Evolutionary conservation across 2,329 filamentous ascomycete genomes (phyloP), one percentile per base, ranked within the genome.

Genomic region (Alternaria brassicicola): DNA sequence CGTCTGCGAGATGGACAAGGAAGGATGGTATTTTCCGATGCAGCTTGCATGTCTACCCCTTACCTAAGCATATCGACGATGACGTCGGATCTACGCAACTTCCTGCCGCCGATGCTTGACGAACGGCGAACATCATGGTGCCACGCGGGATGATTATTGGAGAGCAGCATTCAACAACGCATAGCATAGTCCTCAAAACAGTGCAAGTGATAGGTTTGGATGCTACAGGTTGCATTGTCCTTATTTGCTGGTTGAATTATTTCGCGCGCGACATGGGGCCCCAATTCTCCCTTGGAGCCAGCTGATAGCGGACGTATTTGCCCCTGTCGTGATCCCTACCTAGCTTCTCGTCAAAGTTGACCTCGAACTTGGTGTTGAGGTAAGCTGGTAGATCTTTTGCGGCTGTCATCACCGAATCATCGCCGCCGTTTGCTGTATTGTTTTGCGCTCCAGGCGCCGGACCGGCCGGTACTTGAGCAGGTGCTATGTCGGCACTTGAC

Each of bases 261-360:
- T 82, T 83, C 17, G 82, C 82, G 56, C 80, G 77, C 31, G 76
- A 74, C 86, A 96, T 87, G 1, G 95, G 95, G 0, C 95, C 95
- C 95, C 95, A 99, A 76, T 98, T 95, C 71, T 92, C 89, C 59
- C 89, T 83, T 43, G 95, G 95, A 74, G 98, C 98, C 60, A 89
- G 80, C 80, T 97, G 95, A 77, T 97, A 99, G 62, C 94, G 84
- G 52, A 96, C 88, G 43, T 96, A 83, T 64, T 88, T 89, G 74
- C 86, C 89, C 52, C 70, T 72, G 52, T 86, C 84, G 62, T 82
- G 85, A 59, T 92, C 88, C 66, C 83, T 88, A 0, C 93, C 94
- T 12, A 97, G 82, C 53, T 82, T 76, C 65, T 95, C 91, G 74
- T 98, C 89, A 74, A 99, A 98, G 1, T 89, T 85, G 56, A 93